A percentile compares a stretch with the other conserved stretches of the same genome.
These are phyloP conservation scores for Lasiodiplodia sp. DNA, from an alignment of 2,329 filamentous ascomycete genomes.

Conservation along the genomic window DNA sequence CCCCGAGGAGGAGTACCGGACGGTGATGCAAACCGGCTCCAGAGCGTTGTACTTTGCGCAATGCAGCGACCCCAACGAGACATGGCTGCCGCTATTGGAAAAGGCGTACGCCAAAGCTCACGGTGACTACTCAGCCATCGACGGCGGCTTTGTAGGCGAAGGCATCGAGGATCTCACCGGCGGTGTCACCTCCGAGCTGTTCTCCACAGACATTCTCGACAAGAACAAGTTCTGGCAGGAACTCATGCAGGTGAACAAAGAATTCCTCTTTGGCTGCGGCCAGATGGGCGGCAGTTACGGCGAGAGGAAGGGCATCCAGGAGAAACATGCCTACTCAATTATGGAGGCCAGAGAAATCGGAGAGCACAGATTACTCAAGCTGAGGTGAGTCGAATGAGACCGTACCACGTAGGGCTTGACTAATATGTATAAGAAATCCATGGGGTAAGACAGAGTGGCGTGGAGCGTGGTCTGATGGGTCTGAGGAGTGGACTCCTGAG, in stretches of 20 bases:
- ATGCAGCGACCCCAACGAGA: constrained; percentile 77
- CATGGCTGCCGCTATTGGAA: constrained; percentile 80
- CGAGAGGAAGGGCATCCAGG: constrained; percentile 52
- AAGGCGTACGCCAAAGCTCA: constrained; percentile 88
- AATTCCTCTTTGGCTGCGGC: constrained; percentile 80
- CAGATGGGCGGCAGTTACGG: constrained; percentile 70
- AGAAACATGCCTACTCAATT: constrained; percentile 63
- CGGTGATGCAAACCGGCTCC: constrained; percentile 75
- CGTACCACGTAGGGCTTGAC: constrained; percentile 33
- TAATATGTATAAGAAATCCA: constrained; percentile 65
- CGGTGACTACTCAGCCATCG: constrained; percentile 77
- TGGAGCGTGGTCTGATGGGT: constrained; percentile 81
- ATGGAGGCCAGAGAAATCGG: constrained; percentile 65
- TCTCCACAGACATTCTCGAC: constrained; percentile 74
- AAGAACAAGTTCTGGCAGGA: constrained; percentile 85
- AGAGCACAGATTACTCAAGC: constrained; percentile 62
- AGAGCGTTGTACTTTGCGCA: constrained; percentile 80
- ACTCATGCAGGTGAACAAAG: constrained; percentile 77
- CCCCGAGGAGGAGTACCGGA: constrained; percentile 71
- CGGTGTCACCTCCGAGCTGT: constrained; percentile 72
- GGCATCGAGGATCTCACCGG: constrained; percentile 67
- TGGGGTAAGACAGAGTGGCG: constrained; percentile 85
- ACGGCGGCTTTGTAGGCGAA: constrained; percentile 72
- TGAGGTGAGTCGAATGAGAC: constrained; percentile 54
- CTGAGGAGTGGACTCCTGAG: constrained; percentile 82